Conservation (phyloP, 306 rosid species). For the Rubus parviflorus region DNA sequence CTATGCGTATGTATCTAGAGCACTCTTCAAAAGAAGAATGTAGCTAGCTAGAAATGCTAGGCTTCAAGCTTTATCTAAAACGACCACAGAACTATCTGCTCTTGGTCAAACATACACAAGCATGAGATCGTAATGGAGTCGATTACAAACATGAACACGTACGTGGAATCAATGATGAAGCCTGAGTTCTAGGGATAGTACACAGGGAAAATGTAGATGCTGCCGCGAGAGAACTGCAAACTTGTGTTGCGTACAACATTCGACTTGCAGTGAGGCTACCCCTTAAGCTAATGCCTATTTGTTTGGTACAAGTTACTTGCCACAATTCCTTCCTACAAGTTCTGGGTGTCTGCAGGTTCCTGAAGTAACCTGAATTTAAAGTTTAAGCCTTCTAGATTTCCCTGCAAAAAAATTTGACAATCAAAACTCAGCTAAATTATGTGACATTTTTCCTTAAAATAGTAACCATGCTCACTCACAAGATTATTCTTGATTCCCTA, state of each 20-base stretch:
- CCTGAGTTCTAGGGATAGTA: neutral
- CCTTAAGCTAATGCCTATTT: constrained; percentile 3
- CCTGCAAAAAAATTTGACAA: neutral
- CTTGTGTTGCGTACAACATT: neutral
- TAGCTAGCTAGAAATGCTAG: constrained; percentile 1
- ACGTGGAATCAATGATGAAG: neutral
- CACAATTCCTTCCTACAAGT: neutral
- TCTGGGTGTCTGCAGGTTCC: neutral
- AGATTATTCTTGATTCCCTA: constrained; percentile 6
- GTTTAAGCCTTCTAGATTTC: neutral
- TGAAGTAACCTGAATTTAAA: neutral
- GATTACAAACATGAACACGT: neutral
- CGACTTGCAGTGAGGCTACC: constrained; percentile 1
- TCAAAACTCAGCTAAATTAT: neutral
- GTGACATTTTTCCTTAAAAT: neutral
- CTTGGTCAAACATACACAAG: neutral
- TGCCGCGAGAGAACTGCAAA: neutral
- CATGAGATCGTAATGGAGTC: neutral
- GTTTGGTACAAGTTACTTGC: neutral
- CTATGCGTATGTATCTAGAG: neutral
- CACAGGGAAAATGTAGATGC: neutral
- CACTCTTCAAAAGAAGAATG: neutral
- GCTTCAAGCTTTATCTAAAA: neutral
- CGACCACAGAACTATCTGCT: neutral
- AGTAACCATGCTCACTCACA: neutral